These are phyloP conservation scores for Fusarium duplospermum DNA, from an alignment of 2,329 filamentous ascomycete species.

Conservation along the genomic window DNA sequence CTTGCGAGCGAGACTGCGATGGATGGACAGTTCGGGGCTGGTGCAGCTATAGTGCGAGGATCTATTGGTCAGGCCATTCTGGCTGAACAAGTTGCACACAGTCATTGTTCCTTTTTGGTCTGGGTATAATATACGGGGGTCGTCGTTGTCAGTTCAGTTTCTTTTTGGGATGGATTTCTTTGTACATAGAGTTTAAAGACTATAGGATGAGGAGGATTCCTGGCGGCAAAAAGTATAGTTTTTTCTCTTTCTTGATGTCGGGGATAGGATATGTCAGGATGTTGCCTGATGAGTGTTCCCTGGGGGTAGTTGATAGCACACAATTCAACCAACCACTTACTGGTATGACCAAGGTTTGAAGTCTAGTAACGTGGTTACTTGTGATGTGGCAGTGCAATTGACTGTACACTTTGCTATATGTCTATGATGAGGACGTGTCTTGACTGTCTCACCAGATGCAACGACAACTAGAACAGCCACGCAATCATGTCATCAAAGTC, in stretches of 20 bases:
- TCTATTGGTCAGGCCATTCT: neutral
- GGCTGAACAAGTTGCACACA: constrained; percentile 14
- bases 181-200: constrained; percentile 40
- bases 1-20: constrained; percentile 6
- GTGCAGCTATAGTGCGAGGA: constrained; percentile 3
- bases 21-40: neutral
- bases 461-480: neutral
- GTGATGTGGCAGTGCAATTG: neutral
- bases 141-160: constrained; percentile 33
- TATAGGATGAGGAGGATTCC: constrained; percentile 15
- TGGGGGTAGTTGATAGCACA: constrained; percentile 23
- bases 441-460: neutral
- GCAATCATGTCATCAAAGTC: neutral
- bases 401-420: neutral
- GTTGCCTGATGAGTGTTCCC: constrained; percentile 10
- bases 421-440: neutral
- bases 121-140: constrained; percentile 40
- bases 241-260: constrained; percentile 19
- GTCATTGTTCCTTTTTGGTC: constrained; percentile 19
- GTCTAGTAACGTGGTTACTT: neutral
- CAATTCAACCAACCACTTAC: constrained; percentile 13
- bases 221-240: constrained; percentile 33
- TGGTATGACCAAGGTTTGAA: constrained; percentile 6
- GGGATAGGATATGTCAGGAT: constrained; percentile 1
- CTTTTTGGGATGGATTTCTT: constrained; percentile 20